Conservation (phyloP, 2,329 filamentous ascomycete genomes). For the Graphilbum sp. region DNA sequence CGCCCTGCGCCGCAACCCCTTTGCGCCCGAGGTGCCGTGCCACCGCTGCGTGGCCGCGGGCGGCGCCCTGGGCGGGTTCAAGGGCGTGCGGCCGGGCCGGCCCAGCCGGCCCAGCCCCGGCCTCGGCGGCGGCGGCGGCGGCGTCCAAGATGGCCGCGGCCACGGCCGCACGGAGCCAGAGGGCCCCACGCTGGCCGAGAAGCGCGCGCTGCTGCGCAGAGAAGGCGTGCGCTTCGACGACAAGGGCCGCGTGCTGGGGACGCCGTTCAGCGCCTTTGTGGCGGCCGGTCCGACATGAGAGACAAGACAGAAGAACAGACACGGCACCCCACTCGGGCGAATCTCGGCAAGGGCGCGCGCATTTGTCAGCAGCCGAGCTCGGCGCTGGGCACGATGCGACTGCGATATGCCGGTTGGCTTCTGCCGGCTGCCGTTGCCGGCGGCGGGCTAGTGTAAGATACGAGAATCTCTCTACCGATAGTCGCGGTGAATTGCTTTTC, state of each 20-base stretch:
- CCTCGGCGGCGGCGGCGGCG: conserved; percentile 17
- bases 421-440: too few relatives aligned
- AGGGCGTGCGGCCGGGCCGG: conserved; percentile 49
- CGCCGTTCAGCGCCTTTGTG: conserved; percentile 33
- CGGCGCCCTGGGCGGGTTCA: conserved; percentile 55
- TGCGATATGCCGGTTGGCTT: too few relatives aligned
- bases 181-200: conserved; percentile 48
- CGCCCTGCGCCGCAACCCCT: conserved; percentile 62
- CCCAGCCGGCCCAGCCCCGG: too few relatives aligned
- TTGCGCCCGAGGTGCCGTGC: conserved; percentile 67
- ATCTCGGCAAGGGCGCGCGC: too few relatives aligned
- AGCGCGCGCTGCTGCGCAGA: conserved; percentile 39
- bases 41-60: conserved; percentile 65
- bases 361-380: too few relatives aligned
- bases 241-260: conserved; percentile 41
- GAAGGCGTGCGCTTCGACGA: conserved; percentile 51
- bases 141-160: conserved; percentile 12
- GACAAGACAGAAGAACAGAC: too few relatives aligned
- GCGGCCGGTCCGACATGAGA: too few relatives aligned
- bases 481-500: too few relatives aligned
- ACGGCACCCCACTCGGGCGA: too few relatives aligned
- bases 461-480: too few relatives aligned
- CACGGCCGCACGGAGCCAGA: conserved; percentile 47
- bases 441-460: too few relatives aligned
- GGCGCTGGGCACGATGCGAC: too few relatives aligned